phyloP scores from a whole-genome alignment of 129 eudicot genomes.

The Flaveria sonorensis region DNA sequence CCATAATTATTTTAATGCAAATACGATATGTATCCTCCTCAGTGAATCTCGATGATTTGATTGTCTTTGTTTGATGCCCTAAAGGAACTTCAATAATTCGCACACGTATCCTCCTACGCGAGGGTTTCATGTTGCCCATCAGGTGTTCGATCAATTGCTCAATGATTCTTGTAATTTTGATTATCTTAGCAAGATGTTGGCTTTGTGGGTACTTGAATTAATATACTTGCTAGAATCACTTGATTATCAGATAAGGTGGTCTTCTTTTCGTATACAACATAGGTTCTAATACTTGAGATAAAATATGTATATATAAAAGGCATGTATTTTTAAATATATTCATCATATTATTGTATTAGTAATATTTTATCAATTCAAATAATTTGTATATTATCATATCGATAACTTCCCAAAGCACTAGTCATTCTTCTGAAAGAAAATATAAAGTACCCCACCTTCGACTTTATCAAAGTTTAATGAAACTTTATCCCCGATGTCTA shows the following conservation, averaged over 20 bases:
- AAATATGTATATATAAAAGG: too few relatives aligned
- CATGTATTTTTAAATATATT: too few relatives aligned
- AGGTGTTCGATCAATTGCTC: slow-evolving; percentile 24
- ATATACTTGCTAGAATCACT: neutral
- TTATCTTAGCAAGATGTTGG: slow-evolving; percentile 9
- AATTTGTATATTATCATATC: neutral
- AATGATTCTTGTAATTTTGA: neutral
- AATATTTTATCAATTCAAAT: neutral
- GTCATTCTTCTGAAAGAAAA: neutral
- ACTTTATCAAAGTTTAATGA: neutral
- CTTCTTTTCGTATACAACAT: too few relatives aligned
- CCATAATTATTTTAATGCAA: too few relatives aligned
- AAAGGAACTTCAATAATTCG: neutral
- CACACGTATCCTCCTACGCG: neutral
- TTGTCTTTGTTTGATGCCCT: neutral
- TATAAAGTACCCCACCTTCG: neutral
- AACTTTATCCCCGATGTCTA: neutral
- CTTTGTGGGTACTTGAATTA: neutral
- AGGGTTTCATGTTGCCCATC: slow-evolving; percentile 20
- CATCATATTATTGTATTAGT: neutral
- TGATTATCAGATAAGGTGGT: too few relatives aligned
- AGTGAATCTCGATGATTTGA: too few relatives aligned
- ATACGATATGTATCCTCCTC: too few relatives aligned
- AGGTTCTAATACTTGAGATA: too few relatives aligned
- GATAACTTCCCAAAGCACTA: neutral